These are phyloP conservation scores for Fusarium sp. DNA, from an alignment of 2,329 filamentous ascomycete genomes.

Conservation along the genomic window DNA sequence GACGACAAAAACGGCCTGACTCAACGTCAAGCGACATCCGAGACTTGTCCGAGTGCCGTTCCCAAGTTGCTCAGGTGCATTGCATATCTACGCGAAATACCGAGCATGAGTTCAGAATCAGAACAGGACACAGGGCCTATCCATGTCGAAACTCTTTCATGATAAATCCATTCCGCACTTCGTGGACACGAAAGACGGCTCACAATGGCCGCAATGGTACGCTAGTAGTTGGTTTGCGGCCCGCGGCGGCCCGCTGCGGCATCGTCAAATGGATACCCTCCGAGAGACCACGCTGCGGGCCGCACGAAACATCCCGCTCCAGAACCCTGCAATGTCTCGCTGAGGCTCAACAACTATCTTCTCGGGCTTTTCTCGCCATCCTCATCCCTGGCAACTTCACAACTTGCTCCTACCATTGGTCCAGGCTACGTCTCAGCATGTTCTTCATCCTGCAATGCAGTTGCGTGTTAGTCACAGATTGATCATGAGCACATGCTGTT, in stretches of 20 bases:
- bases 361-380: slow-evolving; percentile 6
- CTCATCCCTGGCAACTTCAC: not conserved
- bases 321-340: not conserved
- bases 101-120: not conserved
- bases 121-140: not conserved
- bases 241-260: slow-evolving; percentile 24
- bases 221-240: slow-evolving; percentile 8
- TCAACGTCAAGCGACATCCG: not conserved
- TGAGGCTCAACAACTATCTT: not conserved
- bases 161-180: not conserved
- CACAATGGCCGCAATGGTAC: slow-evolving; percentile 7
- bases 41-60: not conserved
- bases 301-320: not conserved
- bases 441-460: not conserved
- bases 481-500: not conserved
- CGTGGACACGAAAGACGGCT: not conserved
- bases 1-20: not conserved
- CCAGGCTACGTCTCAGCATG: not conserved
- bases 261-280: not conserved
- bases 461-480: not conserved
- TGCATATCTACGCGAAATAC: not conserved
- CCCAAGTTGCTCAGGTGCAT: not conserved
- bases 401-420: not conserved
- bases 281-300: not conserved
- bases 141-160: not conserved